Base-by-base conservation (phyloP, 2,329 filamentous ascomycete genomes). In the Chaetomium sp. region DNA sequence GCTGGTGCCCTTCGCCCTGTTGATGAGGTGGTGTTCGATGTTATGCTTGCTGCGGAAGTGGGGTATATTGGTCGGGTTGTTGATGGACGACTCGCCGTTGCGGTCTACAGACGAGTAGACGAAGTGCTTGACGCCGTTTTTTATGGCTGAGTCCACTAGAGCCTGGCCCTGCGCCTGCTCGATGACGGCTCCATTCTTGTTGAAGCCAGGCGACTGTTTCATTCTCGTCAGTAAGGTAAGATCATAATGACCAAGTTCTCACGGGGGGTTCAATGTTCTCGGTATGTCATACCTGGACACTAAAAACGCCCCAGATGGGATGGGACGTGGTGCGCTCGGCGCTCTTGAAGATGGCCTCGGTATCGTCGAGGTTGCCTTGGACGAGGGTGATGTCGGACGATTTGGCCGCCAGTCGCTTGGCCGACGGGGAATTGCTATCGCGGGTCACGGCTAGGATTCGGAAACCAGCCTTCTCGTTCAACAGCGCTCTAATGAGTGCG, bases 231-330 rank as follows among this genome's bases (percentile, higher is more conserved):
- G 43, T 45, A 45, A 6, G n/a, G n/a, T 6, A 33, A 6, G 5
- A 6, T 5, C 43, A 12, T 7, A 9, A 4, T 45, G 9, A 45
- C 14, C 7, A 33, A 45, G 43, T 45, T 32, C 43, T 45, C 43
- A n/a, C n/a, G n/a, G n/a, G n/a, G n/a, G n/a, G n/a, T 38, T 38
- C 37, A 7, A 7, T 38, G 37, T 38, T 7, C 12, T 7, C 7
- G 27, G 10, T 5, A 45, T 43, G 12, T 43, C 6, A 19, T 48
- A 37, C 45, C 47, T 49, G 47, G 14, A 49, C 47, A 32, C 47
- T 49, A 40, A 49, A 49, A 10, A 49, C 35, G 14, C 47, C 47
- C 47, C 47, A 49, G 35, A 49, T 40, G 47, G 47, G 47, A 38
- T 40, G 35, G 9, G 47, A 38, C 3, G 47, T 40, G 36, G 36